phyloP scores from a whole-genome alignment of 176 grass and related monocot genomes.

The Hordeum vulgare region DNA sequence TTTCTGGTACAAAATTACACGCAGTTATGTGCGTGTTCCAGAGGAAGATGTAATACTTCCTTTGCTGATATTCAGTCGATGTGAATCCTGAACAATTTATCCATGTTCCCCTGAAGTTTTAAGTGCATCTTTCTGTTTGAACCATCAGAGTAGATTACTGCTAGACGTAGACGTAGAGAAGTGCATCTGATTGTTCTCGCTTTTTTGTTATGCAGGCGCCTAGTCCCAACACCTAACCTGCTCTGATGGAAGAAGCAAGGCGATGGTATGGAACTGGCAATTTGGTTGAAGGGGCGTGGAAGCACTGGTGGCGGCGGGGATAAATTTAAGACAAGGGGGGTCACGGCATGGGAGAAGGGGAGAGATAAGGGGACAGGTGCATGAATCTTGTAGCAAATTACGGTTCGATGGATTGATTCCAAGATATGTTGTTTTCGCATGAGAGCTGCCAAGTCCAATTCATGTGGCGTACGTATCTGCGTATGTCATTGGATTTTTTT shows the following conservation, averaged over 20 bases:
- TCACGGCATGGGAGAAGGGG: neutral
- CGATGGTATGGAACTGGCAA: neutral
- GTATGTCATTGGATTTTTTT: neutral
- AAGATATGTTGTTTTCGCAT: neutral
- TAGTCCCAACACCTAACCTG: slow-evolving; percentile 72
- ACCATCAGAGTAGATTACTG: neutral
- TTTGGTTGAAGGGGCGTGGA: neutral
- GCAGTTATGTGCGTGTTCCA: neutral
- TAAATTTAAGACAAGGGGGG: neutral
- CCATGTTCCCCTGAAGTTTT: neutral
- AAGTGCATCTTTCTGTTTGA: neutral
- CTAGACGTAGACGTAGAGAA: neutral
- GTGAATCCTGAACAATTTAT: neutral
- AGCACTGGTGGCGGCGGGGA: neutral
- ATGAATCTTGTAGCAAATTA: neutral
- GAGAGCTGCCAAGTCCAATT: neutral
- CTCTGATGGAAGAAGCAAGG: slow-evolving; percentile 63
- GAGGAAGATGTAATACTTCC: neutral
- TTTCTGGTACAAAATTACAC: neutral
- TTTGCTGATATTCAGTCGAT: neutral
- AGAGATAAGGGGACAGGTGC: neutral
- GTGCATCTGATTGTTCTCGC: neutral
- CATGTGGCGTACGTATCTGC: neutral
- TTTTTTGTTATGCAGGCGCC: slow-evolving; percentile 38
- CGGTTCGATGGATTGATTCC: neutral